Conservation (phyloP, 2,329 filamentous ascomycete genomes). For the Aureobasidium sp. region DNA sequence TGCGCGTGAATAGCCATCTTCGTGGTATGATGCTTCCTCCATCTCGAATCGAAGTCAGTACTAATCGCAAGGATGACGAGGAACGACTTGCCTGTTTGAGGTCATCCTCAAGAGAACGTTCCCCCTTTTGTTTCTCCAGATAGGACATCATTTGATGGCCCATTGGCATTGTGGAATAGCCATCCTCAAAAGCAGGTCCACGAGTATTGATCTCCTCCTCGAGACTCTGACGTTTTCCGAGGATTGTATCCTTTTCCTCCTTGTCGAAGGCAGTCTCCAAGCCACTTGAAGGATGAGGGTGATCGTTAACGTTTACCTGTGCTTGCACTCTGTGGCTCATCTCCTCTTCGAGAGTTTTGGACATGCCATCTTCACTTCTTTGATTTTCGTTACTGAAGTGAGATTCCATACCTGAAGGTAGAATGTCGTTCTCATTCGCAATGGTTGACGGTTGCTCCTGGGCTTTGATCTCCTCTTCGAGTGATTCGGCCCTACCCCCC, state of each 20-base stretch:
- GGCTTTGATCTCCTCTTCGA: slow-evolving; percentile 9
- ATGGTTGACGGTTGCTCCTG: neutral
- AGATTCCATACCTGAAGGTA: slow-evolving; percentile 12
- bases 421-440: neutral
- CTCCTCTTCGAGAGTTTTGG: slow-evolving; percentile 8
- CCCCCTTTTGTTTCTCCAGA: slow-evolving; percentile 10
- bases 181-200: slow-evolving; percentile 13
- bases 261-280: slow-evolving; percentile 16
- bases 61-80: neutral
- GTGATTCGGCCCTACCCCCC: neutral
- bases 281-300: slow-evolving; percentile 14
- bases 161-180: slow-evolving; percentile 15
- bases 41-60: neutral
- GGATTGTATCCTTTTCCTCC: slow-evolving; percentile 11
- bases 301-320: slow-evolving; percentile 11
- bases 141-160: slow-evolving; percentile 15
- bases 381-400: slow-evolving; percentile 8
- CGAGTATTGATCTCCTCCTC: slow-evolving; percentile 11
- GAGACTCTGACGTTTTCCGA: slow-evolving; percentile 6
- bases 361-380: neutral
- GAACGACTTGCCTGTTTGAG: neutral
- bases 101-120: slow-evolving; percentile 10
- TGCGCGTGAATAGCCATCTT: slow-evolving; percentile 12
- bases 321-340: neutral
- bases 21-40: slow-evolving; percentile 2